phyloP scores from a whole-genome alignment of 2,329 filamentous ascomycete genomes.

The Coleophoma crateriformis region DNA sequence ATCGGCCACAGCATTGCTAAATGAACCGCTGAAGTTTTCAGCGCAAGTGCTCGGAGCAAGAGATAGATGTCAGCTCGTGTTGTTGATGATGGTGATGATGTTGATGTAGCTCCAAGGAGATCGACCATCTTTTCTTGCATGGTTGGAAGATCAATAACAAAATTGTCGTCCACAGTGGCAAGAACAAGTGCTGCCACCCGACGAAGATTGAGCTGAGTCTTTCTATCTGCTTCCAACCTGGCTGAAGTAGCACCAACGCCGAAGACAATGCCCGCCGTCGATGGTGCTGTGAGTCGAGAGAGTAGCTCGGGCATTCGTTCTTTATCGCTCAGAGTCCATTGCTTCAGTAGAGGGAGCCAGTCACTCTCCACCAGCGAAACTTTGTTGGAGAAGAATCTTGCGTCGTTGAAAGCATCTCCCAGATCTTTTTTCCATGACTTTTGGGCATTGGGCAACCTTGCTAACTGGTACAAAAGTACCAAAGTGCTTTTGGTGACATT shows the following conservation, averaged over 20 bases:
- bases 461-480: constrained; percentile 69
- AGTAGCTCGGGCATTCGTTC: constrained; percentile 81
- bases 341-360: constrained; percentile 79
- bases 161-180: constrained; percentile 71
- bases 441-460: constrained; percentile 71
- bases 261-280: constrained; percentile 94
- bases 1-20: constrained; percentile 85
- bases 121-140: constrained; percentile 84
- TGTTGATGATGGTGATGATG: constrained; percentile 85
- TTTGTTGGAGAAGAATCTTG: constrained; percentile 73
- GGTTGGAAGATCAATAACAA: constrained; percentile 66
- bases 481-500: constrained; percentile 71
- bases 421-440: constrained; percentile 94
- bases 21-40: constrained; percentile 75
- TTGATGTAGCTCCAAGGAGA: constrained; percentile 73
- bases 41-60: constrained; percentile 73
- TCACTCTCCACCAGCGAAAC: constrained; percentile 59
- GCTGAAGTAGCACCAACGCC: constrained; percentile 95
- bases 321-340: constrained; percentile 83
- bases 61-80: constrained; percentile 89
- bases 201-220: constrained; percentile 83
- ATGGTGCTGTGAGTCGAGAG: constrained; percentile 72
- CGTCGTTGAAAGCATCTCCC: constrained; percentile 84
- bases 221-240: constrained; percentile 88
- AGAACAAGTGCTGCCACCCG: constrained; percentile 76